Percentiles rank a stretch among this genome's conserved stretches.
Evolutionary conservation across 192 early-diverging fungal genomes (phyloP).

Genomic region (Funneliformis geosporum): DNA sequence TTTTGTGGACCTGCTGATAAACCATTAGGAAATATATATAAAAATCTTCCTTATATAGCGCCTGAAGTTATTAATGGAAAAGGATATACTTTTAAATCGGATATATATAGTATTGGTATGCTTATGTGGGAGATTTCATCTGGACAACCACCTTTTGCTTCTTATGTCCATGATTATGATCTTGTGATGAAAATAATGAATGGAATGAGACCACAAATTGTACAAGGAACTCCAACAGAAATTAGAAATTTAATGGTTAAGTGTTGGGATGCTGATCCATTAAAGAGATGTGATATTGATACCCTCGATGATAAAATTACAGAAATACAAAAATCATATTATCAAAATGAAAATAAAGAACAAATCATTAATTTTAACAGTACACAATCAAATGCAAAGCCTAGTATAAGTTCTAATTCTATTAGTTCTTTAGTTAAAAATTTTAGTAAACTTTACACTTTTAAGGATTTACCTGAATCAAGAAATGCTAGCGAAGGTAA

Average conservation of each 20-base stretch:
- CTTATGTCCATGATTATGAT: background rate
- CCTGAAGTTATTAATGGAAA: background rate
- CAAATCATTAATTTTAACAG: background rate
- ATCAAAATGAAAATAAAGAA: background rate
- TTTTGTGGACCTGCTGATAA: background rate
- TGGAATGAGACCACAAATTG: background rate
- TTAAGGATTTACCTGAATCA: background rate
- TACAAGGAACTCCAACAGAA: background rate
- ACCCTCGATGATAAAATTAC: background rate
- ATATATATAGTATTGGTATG: background rate
- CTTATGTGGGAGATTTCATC: background rate
- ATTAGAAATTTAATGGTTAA: background rate
- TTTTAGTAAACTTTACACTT: background rate
- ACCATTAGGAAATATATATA: background rate
- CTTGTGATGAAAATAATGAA: background rate
- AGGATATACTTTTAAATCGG: background rate
- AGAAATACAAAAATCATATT: background rate
- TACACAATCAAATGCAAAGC: background rate
- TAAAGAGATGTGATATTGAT: background rate
- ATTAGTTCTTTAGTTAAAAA: background rate
- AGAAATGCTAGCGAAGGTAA: background rate
- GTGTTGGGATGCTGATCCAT: background rate
- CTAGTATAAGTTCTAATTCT: background rate
- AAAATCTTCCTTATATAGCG: background rate
- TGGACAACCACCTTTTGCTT: background rate